Evolutionary conservation across 345 rosid genomes (phyloP).

Genomic region (Citrus cavaleriei): DNA sequence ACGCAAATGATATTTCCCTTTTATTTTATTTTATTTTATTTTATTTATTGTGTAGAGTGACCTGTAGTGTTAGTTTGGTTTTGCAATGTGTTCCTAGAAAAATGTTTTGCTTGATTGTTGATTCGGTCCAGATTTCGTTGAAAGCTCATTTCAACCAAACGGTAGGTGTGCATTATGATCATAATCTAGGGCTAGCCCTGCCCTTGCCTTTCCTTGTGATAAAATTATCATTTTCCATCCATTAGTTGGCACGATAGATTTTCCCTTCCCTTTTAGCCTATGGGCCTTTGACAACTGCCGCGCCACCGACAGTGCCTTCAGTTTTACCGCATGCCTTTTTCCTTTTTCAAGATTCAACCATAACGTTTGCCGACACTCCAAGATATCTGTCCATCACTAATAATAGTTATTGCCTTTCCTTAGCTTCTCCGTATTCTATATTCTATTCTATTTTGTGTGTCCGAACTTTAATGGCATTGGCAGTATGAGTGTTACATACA

Average conservation of each 20-base stretch:
- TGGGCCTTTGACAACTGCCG: background rate
- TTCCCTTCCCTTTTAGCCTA: too few species aligned
- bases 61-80: background rate
- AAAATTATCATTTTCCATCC: background rate
- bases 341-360: background rate
- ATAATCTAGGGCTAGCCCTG: background rate
- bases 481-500: too few species aligned
- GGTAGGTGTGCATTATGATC: background rate
- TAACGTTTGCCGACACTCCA: slow-evolving; percentile 12
- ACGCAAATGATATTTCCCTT: too few species aligned
- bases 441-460: background rate
- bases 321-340: background rate
- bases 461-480: too few species aligned
- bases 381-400: background rate
- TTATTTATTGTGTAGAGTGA: background rate
- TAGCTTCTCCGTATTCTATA: background rate
- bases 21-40: too few species aligned
- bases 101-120: background rate
- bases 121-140: background rate
- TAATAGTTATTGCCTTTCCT: background rate
- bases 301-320: background rate
- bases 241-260: too few species aligned
- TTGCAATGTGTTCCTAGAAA: too few species aligned
- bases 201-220: background rate
- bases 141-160: background rate